These are phyloP conservation scores for Rhodotorula sp. DNA, from an alignment of 1,284 basidiomycete species.

Conservation along the genomic window DNA sequence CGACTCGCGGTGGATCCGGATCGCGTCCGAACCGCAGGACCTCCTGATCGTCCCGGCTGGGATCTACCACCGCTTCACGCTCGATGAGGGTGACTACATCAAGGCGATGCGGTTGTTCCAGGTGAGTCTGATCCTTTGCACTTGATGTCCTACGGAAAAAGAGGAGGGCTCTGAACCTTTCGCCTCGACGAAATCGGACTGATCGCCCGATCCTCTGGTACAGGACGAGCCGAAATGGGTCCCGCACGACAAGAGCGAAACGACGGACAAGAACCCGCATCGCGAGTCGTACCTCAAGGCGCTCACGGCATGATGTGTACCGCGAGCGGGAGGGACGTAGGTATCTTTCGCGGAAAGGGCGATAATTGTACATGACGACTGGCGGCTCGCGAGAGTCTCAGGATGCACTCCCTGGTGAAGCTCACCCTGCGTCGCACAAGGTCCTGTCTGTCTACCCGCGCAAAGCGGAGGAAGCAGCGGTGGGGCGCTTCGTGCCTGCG, in stretches of 20 bases:
- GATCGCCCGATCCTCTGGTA: not conserved
- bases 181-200: not conserved
- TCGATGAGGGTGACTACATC: constrained; percentile 66
- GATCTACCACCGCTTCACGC: constrained; percentile 69
- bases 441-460: too few relatives aligned
- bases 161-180: too few relatives aligned
- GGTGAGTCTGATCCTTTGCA: constrained; percentile 49
- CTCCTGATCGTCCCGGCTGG: constrained; percentile 51
- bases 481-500: too few relatives aligned
- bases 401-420: too few relatives aligned
- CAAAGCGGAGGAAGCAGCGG: too few relatives aligned
- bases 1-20: constrained; percentile 69
- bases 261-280: constrained; percentile 64
- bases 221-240: constrained; percentile 86
- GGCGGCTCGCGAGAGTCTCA: too few relatives aligned
- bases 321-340: too few relatives aligned
- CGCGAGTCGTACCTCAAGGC: constrained; percentile 58
- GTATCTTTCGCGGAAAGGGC: too few relatives aligned
- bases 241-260: constrained; percentile 63
- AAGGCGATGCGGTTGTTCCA: constrained; percentile 75
- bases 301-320: constrained; percentile 13
- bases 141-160: too few relatives aligned
- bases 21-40: constrained; percentile 67
- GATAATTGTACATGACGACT: too few relatives aligned
- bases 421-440: too few relatives aligned